phyloP scores from a whole-genome alignment of 768 basidiomycete species.

The Tephrocybe sp. region DNA sequence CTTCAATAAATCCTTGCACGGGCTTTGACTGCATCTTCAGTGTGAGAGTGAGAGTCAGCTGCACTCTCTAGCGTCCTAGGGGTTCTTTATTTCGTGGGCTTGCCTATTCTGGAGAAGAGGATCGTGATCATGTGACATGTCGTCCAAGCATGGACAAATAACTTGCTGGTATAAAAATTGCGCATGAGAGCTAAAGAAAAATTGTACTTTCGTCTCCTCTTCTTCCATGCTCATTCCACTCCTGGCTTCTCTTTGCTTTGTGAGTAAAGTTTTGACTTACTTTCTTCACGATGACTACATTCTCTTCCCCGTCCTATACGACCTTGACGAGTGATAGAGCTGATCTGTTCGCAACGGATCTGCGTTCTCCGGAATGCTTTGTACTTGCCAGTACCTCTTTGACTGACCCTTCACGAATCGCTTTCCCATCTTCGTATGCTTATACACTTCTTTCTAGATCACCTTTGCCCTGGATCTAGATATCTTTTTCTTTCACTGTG shows the following conservation, averaged over 20 bases:
- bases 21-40: slow-evolving; percentile 16
- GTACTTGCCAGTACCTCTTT: slow-evolving; percentile 89
- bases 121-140: slow-evolving; percentile 4
- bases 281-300: slow-evolving; percentile 58
- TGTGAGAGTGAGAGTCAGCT: no score
- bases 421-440: slow-evolving; percentile 12
- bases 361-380: slow-evolving; percentile 56
- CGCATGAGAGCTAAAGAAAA: background rate
- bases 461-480: background rate
- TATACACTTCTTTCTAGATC: background rate
- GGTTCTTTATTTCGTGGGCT: background rate
- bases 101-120: slow-evolving; percentile 15
- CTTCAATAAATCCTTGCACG: slow-evolving; percentile 37
- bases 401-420: slow-evolving; percentile 48
- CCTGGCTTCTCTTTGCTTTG: slow-evolving; percentile 4
- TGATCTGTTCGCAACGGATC: slow-evolving; percentile 73
- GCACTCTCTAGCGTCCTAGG: no score
- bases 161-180: background rate
- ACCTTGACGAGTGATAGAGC: slow-evolving; percentile 83
- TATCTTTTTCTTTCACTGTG: background rate
- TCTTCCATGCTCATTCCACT: background rate
- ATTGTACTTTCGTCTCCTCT: background rate
- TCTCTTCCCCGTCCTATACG: slow-evolving; percentile 92
- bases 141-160: background rate
- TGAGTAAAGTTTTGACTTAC: background rate